phyloP scores from a whole-genome alignment of 1,139 yeast genomes.

The Pichia sp. region DNA sequence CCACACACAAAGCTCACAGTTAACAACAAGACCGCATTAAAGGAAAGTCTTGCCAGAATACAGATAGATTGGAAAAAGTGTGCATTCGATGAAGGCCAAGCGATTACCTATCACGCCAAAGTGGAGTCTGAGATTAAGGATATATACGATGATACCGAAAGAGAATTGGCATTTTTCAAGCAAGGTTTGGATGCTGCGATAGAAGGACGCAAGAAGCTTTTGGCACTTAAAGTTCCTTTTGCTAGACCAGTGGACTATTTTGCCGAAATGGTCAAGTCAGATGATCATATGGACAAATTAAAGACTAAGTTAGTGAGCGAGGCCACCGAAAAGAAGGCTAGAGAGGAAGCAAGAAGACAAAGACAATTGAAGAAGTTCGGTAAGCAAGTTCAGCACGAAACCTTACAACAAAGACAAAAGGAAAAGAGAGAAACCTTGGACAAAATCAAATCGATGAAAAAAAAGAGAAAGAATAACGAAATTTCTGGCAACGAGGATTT shows the following conservation, averaged over 20 bases:
- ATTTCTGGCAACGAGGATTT: slow-evolving; percentile 45
- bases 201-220: slow-evolving; percentile 62
- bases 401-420: slow-evolving; percentile 90
- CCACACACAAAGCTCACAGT: slow-evolving; percentile 86
- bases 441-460: slow-evolving; percentile 81
- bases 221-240: slow-evolving; percentile 66
- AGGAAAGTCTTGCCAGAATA: slow-evolving; percentile 63
- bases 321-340: slow-evolving; percentile 86
- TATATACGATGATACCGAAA: slow-evolving; percentile 90
- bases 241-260: slow-evolving; percentile 92
- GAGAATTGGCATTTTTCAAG: slow-evolving; percentile 79
- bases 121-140: slow-evolving; percentile 72
- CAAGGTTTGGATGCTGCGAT: slow-evolving; percentile 86
- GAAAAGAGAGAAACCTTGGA: slow-evolving; percentile 90
- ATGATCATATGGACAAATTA: slow-evolving; percentile 95
- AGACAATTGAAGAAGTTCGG: slow-evolving; percentile 95
- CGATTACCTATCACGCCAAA: slow-evolving; percentile 56
- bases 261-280: slow-evolving; percentile 98
- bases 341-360: slow-evolving; percentile 91
- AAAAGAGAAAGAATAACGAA: slow-evolving; percentile 78
- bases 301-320: slow-evolving; percentile 77
- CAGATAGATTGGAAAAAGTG: slow-evolving; percentile 67
- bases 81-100: slow-evolving; percentile 79
- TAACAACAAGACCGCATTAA: slow-evolving; percentile 67
- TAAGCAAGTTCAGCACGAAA: slow-evolving; percentile 92